Evolutionary conservation across 345 rosid species (phyloP), one percentile per base, ranked within the genome.

Genomic region (Aegle marmelos): DNA sequence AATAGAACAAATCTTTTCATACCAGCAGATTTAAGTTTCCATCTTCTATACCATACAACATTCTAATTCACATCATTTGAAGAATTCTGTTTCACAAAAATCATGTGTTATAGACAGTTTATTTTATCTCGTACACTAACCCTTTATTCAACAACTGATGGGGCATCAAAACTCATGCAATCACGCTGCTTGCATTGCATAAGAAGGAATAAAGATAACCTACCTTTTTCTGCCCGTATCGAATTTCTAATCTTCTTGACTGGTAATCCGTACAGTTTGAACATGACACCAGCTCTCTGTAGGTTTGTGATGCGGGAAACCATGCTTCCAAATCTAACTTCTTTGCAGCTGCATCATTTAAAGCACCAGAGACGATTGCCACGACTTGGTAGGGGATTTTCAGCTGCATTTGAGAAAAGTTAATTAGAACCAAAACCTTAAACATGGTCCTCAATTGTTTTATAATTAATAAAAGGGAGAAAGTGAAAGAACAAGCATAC

Each of bases 151-250:
- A 54, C 9, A 57, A 6, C 6, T 17, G n/a, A 36, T 13, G 64
- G 9, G 33, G 1, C 24, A 8, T 48, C 31, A 28, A 25, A 73
- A 75, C 7, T 50, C 61, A 45, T 28, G 50, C 21, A 2, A 27
- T 27, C n/a, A 36, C 21, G 39, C 60, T 58, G 56, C 53, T 60
- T 19, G 6, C 7, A 24, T 19, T 17, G 48, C 62, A 61, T 50
- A 61, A 61, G 30, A 63, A 68, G 16, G 68, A 54, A 66, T 53
- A 25, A n/a, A 69, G 6, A 57, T 19, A 28, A 66, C 77, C 24
- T 59, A 94, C 97, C 97, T 92, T 96, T 81, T 92, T 96, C 88
- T 92, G 99, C 61, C 98, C 98, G 60, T 76, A 96, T 81, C 99
- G 89, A 76, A 88, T 96, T 83, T 94, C 98, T 76, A 96, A 82